phyloP scores from a whole-genome alignment of 192 early-diverging fungal species.

The Backusella tarrabulga region DNA sequence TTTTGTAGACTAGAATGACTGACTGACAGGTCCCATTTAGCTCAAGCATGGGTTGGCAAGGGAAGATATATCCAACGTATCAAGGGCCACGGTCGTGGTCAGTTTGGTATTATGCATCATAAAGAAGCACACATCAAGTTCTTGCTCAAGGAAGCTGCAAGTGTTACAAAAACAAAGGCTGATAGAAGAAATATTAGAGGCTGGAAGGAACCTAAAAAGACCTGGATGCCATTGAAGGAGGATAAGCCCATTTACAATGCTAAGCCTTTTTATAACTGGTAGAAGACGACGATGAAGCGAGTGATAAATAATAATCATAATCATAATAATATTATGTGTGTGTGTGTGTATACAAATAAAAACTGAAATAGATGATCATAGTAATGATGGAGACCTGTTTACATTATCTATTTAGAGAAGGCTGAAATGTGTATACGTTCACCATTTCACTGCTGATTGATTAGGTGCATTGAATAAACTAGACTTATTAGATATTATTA shows the following conservation, averaged over 20 bases:
- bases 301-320: background rate
- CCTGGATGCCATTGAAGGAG: conserved; percentile 71
- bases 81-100: conserved; percentile 74
- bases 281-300: conserved; percentile 7
- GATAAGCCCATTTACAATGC: conserved; percentile 73
- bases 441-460: no score
- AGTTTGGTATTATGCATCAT: conserved; percentile 73
- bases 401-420: no score
- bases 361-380: background rate
- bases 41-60: conserved; percentile 87
- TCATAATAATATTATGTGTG: background rate
- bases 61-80: conserved; percentile 73
- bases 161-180: conserved; percentile 30
- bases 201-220: conserved; percentile 63
- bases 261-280: conserved; percentile 76
- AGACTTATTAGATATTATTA: no score
- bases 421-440: no score
- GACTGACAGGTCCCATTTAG: conserved; percentile 22
- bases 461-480: no score
- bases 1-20: no score
- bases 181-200: conserved; percentile 57
- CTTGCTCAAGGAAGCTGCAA: conserved; percentile 63
- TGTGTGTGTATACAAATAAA: background rate
- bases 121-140: conserved; percentile 82
- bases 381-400: background rate